Base-by-base conservation (phyloP, 2,329 filamentous ascomycete species). In the Huntiella abstrusa region DNA sequence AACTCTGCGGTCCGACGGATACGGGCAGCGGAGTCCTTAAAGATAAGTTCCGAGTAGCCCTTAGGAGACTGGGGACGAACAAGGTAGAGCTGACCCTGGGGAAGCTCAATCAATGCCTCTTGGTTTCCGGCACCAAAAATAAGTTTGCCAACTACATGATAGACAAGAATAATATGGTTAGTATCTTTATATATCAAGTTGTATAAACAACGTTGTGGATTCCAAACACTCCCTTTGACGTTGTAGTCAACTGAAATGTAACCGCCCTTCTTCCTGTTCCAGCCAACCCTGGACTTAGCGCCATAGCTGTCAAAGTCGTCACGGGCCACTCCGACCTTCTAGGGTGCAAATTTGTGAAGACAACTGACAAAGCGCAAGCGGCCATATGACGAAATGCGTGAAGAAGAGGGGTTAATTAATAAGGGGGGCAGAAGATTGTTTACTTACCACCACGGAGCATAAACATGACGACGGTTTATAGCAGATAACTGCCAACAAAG, bases 41-140 rank as follows among this genome's bases (percentile, higher is more conserved):
- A 98, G 63, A 98, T 93, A 59, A 96, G 85, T 63, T 98, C 91
- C 1, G 88, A 95, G 61, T 95, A 96, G 53, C 91, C 91, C 62
- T 98, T 98, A 48, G 88, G 86, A 5, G 88, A 96, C 43, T 85
- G 75, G 8, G 91, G 91, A 56, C 91, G 83, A 55, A 98, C 91
- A 54, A 98, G 80, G 63, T 95, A 98, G 39, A 98, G 83, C 63
- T 96, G 87, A 59, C 91, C 91, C 62, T 96, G 86, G 12, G 87
- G 78, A 38, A 98, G 79, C 60, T 96, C 87, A 63, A 94, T 85
- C 59, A 98, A 77, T 41, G 85, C 82, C 67, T 96, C 87, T 62
- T 95, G 88, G 60, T 77, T 84, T 57, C 75, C 75, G 51, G 71
- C 75, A 59, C 92, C 86, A 60, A 96, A 96, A 59, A 96, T 77